Evolutionary conservation across 768 basidiomycete genomes (phyloP).

Genomic region (Termitomyces sp.): DNA sequence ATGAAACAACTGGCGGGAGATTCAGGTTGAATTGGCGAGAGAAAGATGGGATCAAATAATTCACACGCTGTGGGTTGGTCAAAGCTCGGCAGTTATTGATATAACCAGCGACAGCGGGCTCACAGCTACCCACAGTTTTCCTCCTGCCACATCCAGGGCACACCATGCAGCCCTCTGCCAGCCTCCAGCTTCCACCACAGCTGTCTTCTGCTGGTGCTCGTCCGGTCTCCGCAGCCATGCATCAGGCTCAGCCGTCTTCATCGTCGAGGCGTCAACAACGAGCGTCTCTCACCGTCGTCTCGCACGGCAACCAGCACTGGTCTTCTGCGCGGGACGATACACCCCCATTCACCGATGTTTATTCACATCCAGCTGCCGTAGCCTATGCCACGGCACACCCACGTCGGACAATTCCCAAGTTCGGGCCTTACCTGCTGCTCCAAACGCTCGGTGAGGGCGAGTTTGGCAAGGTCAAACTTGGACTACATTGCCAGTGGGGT

Average conservation of each 20-base stretch:
- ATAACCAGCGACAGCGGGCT: constrained; percentile 1
- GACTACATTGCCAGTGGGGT: constrained; percentile 87
- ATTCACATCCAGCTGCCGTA: constrained; percentile 78
- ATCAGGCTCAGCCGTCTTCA: constrained; percentile 41
- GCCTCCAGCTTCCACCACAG: constrained; percentile 24
- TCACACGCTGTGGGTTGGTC: constrained; percentile 5
- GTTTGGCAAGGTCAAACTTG: constrained; percentile 99
- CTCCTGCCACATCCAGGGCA: constrained; percentile 3
- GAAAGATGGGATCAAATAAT: constrained; percentile 7
- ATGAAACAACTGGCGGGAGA: not conserved
- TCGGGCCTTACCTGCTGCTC: constrained; percentile 91
- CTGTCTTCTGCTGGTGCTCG: constrained; percentile 39
- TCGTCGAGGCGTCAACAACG: constrained; percentile 51
- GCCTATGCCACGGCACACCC: constrained; percentile 83
- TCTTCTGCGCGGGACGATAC: constrained; percentile 36
- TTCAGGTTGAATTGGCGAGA: not conserved
- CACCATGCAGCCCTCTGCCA: constrained; percentile 17
- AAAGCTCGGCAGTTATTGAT: constrained; percentile 5
- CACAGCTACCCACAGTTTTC: not conserved
- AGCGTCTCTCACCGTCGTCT: constrained; percentile 68
- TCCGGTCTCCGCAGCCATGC: constrained; percentile 56
- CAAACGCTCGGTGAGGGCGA: constrained; percentile 98
- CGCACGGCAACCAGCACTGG: constrained; percentile 27
- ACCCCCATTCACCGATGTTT: constrained; percentile 63
- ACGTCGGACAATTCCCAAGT: constrained; percentile 82